Evolutionary conservation across 2,329 filamentous ascomycete genomes (phyloP).

Genomic region (Ceratocystis destructans): DNA sequence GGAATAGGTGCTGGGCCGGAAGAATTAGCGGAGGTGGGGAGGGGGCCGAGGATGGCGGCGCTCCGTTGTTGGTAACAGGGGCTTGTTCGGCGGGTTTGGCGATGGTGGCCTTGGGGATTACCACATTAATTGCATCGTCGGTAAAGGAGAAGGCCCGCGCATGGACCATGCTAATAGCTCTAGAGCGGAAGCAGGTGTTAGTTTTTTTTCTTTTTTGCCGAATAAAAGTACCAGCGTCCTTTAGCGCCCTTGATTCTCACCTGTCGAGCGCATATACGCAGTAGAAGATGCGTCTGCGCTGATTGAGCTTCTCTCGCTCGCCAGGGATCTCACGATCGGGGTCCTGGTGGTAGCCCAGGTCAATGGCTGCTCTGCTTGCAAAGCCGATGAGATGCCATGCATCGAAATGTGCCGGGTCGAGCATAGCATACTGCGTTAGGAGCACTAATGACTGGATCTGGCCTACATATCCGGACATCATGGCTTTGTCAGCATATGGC

Average conservation of each 20-base stretch:
- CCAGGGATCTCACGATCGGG: constrained; percentile 56
- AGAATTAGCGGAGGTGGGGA: constrained; percentile 38
- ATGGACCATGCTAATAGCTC: constrained; percentile 77
- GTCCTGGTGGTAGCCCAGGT: constrained; percentile 87
- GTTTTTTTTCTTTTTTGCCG: constrained; percentile 1
- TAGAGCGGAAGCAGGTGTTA: constrained; percentile 27
- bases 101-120: constrained; percentile 44
- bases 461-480: constrained; percentile 69
- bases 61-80: constrained; percentile 27
- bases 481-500: constrained; percentile 63
- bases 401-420: constrained; percentile 84
- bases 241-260: constrained; percentile 31
- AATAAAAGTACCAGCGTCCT: too few species aligned
- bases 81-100: constrained; percentile 22
- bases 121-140: constrained; percentile 72
- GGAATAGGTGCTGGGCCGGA: constrained; percentile 64
- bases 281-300: constrained; percentile 74
- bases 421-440: constrained; percentile 75
- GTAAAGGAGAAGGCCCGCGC: constrained; percentile 85
- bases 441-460: constrained; percentile 81
- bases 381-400: constrained; percentile 90
- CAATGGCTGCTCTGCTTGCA: constrained; percentile 72
- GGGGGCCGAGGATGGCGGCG: constrained; percentile 28
- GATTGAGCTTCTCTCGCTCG: constrained; percentile 56
- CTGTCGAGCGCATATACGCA: constrained; percentile 82